Conservation (phyloP, 345 rosid species). For the Brassica nigra region DNA sequence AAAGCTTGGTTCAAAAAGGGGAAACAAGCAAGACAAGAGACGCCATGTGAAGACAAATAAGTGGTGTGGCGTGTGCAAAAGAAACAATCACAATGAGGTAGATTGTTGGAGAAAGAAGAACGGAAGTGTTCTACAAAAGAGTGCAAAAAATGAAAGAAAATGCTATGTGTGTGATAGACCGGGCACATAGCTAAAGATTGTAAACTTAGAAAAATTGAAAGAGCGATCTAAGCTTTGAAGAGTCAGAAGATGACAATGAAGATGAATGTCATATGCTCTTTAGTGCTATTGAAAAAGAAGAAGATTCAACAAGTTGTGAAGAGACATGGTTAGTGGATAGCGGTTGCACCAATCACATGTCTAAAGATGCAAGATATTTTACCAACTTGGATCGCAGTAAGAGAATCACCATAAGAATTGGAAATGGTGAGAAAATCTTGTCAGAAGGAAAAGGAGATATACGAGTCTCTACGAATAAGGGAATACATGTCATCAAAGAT, state of each 20-base stretch:
- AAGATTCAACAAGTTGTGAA: background rate
- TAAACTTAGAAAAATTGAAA: background rate
- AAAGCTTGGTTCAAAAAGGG: background rate
- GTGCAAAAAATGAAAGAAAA: background rate
- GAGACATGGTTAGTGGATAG: background rate
- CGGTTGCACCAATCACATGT: background rate
- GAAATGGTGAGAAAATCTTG: background rate
- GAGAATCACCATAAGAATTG: background rate
- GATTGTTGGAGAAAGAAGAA: background rate
- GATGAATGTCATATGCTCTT: background rate
- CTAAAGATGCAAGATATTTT: background rate
- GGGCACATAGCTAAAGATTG: background rate
- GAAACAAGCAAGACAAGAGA: slow-evolving; percentile 1
- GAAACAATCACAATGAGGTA: background rate
- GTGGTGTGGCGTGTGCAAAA: slow-evolving; percentile 9
- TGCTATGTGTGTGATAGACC: background rate
- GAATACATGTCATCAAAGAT: background rate
- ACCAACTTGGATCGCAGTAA: background rate
- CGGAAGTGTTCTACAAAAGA: background rate
- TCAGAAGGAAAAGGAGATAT: background rate
- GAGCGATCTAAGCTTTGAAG: background rate
- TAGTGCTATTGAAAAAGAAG: background rate
- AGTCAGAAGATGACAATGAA: background rate
- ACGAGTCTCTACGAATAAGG: background rate
- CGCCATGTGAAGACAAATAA: background rate